Base-by-base conservation (phyloP, 2,329 filamentous ascomycete genomes). In the Diaporthe citriasiana region DNA sequence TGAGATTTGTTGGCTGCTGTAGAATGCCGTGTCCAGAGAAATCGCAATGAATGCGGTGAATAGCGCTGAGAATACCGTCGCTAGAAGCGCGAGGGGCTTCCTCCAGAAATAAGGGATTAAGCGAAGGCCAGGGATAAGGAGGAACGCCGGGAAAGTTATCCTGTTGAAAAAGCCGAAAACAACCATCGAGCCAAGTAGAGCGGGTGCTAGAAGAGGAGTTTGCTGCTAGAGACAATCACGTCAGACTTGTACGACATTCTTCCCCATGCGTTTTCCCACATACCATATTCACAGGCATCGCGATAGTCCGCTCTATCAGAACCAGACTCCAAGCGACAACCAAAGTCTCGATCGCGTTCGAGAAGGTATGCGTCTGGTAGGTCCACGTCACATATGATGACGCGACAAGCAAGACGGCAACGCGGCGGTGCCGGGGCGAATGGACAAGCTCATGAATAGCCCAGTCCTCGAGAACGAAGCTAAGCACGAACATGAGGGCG, bases 331-430 rank as follows among this genome's bases (percentile, higher is more conserved):
- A 99, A 71, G 94, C 90, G 69, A 99, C 95, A 68, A 96, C 89
- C 78, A 99, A 87, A 3, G 97, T 98, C 86, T 99, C 97, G 77
- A 98, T 90, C 76, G 96, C 97, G 84, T 99, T 99, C 76, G 96
- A 98, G 83, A 99, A 98, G 17, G 97, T 98, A 84, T 99, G 97
- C 25, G 95, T 97, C 84, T 99, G 97, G 85, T 96, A 98, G 57
- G 96, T 98, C 96, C 97, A 99, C 63, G 97, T 99, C 78, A 98
- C 96, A 84, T 98, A 99, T 35, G 95, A 98, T 38, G 96, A 98
- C 59, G 96, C 95, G 75, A 98, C 93, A 73, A 99, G 88, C 59
- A 97, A 87, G 57, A 97, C 90, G 13, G 95, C 94, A 72, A 93
- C 87, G 78, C 90, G 90, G 76, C 95, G 92, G 79, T 90, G 87